phyloP scores from a whole-genome alignment of 768 basidiomycete species.

The Mycena rosella region DNA sequence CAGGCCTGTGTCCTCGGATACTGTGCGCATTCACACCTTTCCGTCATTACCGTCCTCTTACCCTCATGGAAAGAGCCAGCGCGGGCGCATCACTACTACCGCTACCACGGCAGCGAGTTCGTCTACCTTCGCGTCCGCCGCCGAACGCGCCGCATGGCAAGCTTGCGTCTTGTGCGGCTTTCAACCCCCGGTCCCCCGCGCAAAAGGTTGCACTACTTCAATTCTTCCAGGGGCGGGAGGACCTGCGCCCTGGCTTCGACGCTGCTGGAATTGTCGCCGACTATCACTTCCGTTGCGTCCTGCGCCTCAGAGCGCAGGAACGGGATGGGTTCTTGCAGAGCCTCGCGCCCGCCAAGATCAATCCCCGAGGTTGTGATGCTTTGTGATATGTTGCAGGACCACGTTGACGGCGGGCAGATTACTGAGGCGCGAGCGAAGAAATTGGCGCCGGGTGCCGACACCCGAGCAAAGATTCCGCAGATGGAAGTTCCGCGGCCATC shows the following conservation, averaged over 20 bases:
- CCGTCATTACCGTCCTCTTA: neutral
- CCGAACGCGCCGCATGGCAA: neutral
- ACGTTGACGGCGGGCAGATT: neutral
- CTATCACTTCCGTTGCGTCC: neutral
- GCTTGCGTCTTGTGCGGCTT: slow-evolving; percentile 3
- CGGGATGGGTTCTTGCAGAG: neutral
- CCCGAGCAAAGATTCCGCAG: neutral
- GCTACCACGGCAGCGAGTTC: neutral
- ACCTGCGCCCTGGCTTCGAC: neutral
- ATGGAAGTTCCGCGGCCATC: neutral
- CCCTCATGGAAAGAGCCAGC: neutral
- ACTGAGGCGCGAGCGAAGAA: neutral
- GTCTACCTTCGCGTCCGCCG: neutral
- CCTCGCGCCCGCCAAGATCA: neutral
- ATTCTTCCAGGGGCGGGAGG: slow-evolving; percentile 4
- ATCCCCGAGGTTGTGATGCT: neutral
- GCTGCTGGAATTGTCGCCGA: slow-evolving; percentile 3
- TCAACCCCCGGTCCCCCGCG: neutral
- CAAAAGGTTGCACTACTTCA: neutral
- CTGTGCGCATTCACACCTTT: neutral
- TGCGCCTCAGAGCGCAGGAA: neutral
- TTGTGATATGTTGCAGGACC: slow-evolving; percentile 9
- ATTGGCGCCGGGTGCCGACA: neutral
- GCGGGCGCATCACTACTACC: neutral
- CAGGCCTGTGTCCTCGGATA: neutral